These are phyloP conservation scores for Jaminaea rosea DNA, from an alignment of 1,284 basidiomycete genomes.

Conservation along the genomic window DNA sequence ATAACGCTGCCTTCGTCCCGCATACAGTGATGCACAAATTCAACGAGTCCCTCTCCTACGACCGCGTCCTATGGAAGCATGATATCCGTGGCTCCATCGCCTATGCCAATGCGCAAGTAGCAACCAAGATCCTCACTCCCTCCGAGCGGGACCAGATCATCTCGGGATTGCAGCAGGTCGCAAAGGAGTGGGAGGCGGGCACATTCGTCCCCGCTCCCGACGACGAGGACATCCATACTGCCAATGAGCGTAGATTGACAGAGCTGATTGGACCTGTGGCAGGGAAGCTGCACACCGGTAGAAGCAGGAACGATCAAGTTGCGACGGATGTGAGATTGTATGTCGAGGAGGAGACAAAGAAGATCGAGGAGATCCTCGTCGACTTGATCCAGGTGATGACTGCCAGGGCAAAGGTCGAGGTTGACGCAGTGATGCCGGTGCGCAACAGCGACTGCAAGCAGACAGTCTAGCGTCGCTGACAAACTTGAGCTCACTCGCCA, in stretches of 20 bases:
- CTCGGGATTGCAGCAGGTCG: conserved; percentile 68
- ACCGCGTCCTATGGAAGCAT: conserved; percentile 81
- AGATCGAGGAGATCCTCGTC: conserved; percentile 64
- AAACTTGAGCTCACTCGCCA: no score
- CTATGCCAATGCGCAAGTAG: conserved; percentile 76
- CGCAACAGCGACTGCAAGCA: no score
- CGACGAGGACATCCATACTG: conserved; percentile 99
- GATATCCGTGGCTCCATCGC: conserved; percentile 92
- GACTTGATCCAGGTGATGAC: conserved; percentile 78
- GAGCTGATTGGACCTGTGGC: conserved; percentile 69
- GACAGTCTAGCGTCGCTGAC: no score
- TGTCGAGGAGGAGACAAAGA: conserved; percentile 71
- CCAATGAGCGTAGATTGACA: conserved; percentile 86
- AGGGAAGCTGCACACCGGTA: conserved; percentile 67
- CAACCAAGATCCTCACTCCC: conserved; percentile 67
- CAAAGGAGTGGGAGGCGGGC: conserved; percentile 65
- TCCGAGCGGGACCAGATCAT: conserved; percentile 64
- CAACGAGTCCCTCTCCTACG: conserved; percentile 71
- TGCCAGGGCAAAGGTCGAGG: conserved; percentile 81
- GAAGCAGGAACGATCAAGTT: conserved; percentile 93
- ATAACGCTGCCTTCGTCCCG: no score
- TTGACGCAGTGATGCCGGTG: conserved; percentile 78
- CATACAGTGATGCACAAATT: conserved; percentile 43
- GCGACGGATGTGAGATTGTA: conserved; percentile 96
- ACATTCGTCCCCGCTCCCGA: conserved; percentile 53